Conservation (phyloP, 1,284 basidiomycete species). For the Cryptococcus deneoformans region DNA sequence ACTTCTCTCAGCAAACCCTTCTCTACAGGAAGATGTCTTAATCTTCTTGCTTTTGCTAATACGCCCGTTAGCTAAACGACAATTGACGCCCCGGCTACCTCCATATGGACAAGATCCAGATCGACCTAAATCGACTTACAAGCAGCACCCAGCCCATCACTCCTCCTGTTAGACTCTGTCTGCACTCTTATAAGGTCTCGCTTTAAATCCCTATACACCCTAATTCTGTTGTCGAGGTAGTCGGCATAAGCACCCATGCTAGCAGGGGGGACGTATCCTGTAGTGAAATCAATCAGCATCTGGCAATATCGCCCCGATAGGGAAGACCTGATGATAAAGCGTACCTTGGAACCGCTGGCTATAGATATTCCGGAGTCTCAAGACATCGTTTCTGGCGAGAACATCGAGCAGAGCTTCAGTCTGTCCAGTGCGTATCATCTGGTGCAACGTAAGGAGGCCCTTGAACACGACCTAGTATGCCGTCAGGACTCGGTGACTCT, state of each 20-base stretch:
- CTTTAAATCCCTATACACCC: constrained; percentile 84
- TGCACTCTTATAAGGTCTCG: constrained; percentile 92
- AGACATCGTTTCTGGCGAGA: constrained; percentile 71
- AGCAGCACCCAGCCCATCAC: constrained; percentile 41
- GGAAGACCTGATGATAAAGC: constrained; percentile 17
- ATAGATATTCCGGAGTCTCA: constrained; percentile 74
- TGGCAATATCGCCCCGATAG: background rate
- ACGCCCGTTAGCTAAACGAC: no score
- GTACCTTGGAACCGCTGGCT: constrained; percentile 53
- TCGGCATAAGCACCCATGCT: constrained; percentile 83
- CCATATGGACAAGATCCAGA: background rate
- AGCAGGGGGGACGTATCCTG: constrained; percentile 60
- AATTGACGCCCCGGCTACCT: background rate
- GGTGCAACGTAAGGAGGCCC: constrained; percentile 89
- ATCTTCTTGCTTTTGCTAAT: constrained; percentile 57
- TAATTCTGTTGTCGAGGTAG: constrained; percentile 87
- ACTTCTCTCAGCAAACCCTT: constrained; percentile 94
- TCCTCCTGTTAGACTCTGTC: constrained; percentile 75
- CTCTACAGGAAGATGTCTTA: constrained; percentile 90
- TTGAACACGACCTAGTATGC: constrained; percentile 83
- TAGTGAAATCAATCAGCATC: constrained; percentile 1
- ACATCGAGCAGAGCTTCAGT: constrained; percentile 87
- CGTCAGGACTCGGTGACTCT: no score
- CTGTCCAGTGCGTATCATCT: constrained; percentile 88
- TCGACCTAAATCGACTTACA: constrained; percentile 24